Base-by-base conservation (phyloP, 257 asterid species). In the Verbena officinalis region DNA sequence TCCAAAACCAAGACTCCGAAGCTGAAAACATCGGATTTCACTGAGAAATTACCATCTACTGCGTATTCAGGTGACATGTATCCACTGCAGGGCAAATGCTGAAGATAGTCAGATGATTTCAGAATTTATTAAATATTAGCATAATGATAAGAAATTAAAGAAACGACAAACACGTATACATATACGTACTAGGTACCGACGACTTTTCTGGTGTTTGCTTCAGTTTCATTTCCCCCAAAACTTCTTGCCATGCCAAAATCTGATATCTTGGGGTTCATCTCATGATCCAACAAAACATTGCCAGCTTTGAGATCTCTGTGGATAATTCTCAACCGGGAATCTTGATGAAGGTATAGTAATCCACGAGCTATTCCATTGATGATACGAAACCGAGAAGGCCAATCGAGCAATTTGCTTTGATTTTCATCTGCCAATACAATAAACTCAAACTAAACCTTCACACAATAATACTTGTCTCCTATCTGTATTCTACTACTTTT, bases 291-390 rank as follows among this genome's bases (percentile, higher is more conserved):
- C 27, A 71, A n/a, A 20, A 71, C 23, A 38, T 63, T 63, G 53
- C 70, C 52, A 1, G 61, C 70, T 48, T 48, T 48, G 9, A 48
- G 54, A 48, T 48, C 54, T 7, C 30, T n/a, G 15, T 44, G 51
- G 10, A 44, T 44, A 44, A 62, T 62, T 55, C 70, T 62, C 58
- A 70, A 30, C 4, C 61, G 42, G 0, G 76, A 71, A 45, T 71
- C 76, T 14, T 55, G 65, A 31, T 71, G 76, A 46, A 71, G 71
- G 59, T 71, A 71, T 21, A 70, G 7, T 15, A 70, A 36, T 15
- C 75, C 75, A 33, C 65, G 63, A 20, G 70, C 75, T 12, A 70
- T 55, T 46, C 71, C 76, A 38, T 64, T 56, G 53, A 71, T 71
- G 11, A 71, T 71, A 16, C 1, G 24, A 7, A 63, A 63, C n/a